Evolutionary conservation across 345 rosid species (phyloP), one percentile per base, ranked within the genome.

Genomic region (Bretschneidera sinensis): DNA sequence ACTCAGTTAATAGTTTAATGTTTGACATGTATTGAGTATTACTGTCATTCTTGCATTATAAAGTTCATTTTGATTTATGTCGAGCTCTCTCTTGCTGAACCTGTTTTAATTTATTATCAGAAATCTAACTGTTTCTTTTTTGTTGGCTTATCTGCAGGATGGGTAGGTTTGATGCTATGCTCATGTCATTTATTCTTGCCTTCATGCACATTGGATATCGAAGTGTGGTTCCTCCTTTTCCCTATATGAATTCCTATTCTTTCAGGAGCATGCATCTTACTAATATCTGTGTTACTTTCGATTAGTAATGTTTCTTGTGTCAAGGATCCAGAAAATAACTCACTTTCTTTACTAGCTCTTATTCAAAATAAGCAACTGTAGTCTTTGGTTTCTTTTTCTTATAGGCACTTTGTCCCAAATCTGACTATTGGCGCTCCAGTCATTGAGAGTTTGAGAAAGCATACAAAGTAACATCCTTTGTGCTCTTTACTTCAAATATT

Each of bases 401-500:
- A 33, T 60, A 87, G 95, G 85, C 95, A 92, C 65, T 89, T 87
- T 53, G 98, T 92, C 33, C 94, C 95, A 0, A 92, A 92, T 68
- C 79, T 92, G 28, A 89, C 98, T 6, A 71, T 92, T 17, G 98
- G 98, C 51, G 89, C 98, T 68, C 92, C 95, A 0, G 83, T 92
- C 55, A 85, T 89, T 58, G 88, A 85, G 76, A 89, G 98, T 68
- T 75, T 92, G 82, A 79, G 98, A 74, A 81, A 89, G 74, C 97
- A 89, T 66, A 89, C 97, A 24, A 61, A 84, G 98, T 92, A 76
- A 73, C 13, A 17, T 53, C 61, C 34, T 24, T 39, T 33, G 0
- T 48, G 8, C 51, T 63, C 16, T 24, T 28, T 22, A 25, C 23
- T 49, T 53, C 24, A 14, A 23, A 34, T n/a, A 18, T 48, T 23